These are phyloP conservation scores for Urochloa ruziziensis DNA, from an alignment of 176 grass and related monocot species.

Conservation along the genomic window DNA sequence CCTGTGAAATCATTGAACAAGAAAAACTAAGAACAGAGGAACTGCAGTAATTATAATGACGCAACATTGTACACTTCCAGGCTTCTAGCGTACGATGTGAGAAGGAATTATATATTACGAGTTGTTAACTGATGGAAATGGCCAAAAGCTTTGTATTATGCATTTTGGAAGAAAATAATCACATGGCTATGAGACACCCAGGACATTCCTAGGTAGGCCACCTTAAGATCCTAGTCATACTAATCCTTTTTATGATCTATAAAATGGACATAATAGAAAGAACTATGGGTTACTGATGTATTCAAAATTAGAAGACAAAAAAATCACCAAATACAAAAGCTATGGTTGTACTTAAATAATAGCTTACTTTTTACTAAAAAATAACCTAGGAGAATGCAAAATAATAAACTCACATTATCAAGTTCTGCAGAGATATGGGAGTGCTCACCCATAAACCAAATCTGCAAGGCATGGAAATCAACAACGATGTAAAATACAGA, in stretches of 20 bases:
- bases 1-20: slow-evolving; percentile 48
- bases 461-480: slow-evolving; percentile 48
- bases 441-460: slow-evolving; percentile 99
- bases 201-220: neutral
- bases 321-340: slow-evolving; percentile 10
- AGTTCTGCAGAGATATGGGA: slow-evolving; percentile 92
- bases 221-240: neutral
- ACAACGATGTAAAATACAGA: slow-evolving; percentile 14
- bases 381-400: neutral
- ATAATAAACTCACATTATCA: slow-evolving; percentile 67
- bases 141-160: neutral
- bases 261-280: neutral
- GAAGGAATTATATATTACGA: neutral
- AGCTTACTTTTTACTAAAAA: neutral
- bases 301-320: neutral
- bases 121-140: neutral
- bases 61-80: neutral
- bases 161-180: neutral
- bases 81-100: neutral
- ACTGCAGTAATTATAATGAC: neutral
- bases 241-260: neutral
- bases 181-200: neutral
- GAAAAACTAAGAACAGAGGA: slow-evolving; percentile 16
- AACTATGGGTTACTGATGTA: neutral
- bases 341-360: neutral